Percentiles rank a stretch among this genome's conserved stretches.
Conservation (phyloP, 768 basidiomycete species). For the Saitozyma podzolica region DNA sequence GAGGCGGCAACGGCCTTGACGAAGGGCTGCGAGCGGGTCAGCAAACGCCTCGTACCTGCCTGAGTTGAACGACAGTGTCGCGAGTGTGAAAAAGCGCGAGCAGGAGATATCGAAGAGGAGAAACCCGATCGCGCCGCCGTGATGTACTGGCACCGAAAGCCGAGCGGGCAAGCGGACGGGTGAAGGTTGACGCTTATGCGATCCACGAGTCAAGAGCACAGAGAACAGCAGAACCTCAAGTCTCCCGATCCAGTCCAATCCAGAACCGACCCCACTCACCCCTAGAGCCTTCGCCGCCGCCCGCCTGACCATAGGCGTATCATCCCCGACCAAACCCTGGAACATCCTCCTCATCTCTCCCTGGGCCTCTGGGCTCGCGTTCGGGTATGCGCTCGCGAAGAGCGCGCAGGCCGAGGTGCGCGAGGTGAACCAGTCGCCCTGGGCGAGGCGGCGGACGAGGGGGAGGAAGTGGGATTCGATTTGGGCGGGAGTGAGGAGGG, state of each 20-base stretch:
- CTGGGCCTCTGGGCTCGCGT: slow-evolving; percentile 54
- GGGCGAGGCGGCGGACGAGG: slow-evolving; percentile 79
- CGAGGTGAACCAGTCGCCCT: slow-evolving; percentile 98
- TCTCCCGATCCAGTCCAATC: not conserved
- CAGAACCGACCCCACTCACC: slow-evolving; percentile 58
- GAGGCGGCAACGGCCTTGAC: slow-evolving; percentile 66
- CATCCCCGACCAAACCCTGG: slow-evolving; percentile 77
- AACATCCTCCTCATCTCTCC: slow-evolving; percentile 86
- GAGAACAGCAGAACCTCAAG: not conserved
- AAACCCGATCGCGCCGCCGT: too few relatives aligned
- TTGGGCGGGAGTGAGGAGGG: slow-evolving; percentile 71
- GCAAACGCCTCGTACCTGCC: too few relatives aligned
- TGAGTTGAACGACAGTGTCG: too few relatives aligned
- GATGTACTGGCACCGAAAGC: too few relatives aligned
- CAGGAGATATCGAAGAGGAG: too few relatives aligned
- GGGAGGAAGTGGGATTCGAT: slow-evolving; percentile 90
- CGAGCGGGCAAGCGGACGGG: too few relatives aligned
- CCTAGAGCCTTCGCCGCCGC: slow-evolving; percentile 96
- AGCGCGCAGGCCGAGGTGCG: slow-evolving; percentile 93
- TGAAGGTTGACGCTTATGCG: too few relatives aligned
- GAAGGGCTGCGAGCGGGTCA: slow-evolving; percentile 61
- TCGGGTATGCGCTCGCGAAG: slow-evolving; percentile 81
- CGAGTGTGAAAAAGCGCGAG: too few relatives aligned
- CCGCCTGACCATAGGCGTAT: slow-evolving; percentile 97
- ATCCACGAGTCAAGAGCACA: too few relatives aligned